A percentile compares a stretch with the other conserved stretches of the same genome.
Conservation (phyloP, 2,329 filamentous ascomycete species). For the Penicillium sp. region DNA sequence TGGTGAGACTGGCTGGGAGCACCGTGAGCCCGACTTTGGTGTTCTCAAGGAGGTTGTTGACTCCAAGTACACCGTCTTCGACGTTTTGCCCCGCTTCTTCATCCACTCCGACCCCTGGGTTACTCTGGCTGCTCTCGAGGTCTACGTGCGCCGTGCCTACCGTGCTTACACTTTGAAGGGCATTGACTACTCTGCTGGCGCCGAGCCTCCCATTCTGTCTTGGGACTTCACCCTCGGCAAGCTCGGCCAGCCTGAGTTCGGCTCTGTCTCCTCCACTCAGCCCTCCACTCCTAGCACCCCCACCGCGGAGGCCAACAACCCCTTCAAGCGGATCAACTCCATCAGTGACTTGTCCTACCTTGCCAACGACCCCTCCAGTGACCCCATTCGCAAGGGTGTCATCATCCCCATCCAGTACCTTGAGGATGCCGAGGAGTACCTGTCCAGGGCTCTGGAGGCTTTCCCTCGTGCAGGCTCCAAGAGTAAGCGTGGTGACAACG, state of each 20-base stretch:
- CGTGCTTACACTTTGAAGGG: constrained; percentile 90
- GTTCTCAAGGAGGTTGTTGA: constrained; percentile 97
- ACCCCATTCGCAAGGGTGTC: constrained; percentile 86
- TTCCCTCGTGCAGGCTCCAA: constrained; percentile 64
- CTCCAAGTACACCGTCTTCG: constrained; percentile 97
- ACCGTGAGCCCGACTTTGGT: constrained; percentile 86
- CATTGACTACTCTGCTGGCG: constrained; percentile 80
- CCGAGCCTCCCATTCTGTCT: constrained; percentile 71
- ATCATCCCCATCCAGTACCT: constrained; percentile 92
- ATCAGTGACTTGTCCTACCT: constrained; percentile 97
- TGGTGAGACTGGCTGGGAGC: constrained; percentile 95
- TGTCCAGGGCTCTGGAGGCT: constrained; percentile 80
- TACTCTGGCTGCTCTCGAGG: constrained; percentile 86
- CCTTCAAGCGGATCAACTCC: constrained; percentile 83
- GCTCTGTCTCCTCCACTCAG: constrained; percentile 71
- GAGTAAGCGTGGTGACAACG: constrained; percentile 59
- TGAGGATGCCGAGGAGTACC: constrained; percentile 87
- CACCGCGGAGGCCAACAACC: constrained; percentile 58
- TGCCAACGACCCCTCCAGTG: constrained; percentile 65
- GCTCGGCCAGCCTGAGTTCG: constrained; percentile 88
- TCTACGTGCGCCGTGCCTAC: constrained; percentile 95
- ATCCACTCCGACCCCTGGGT: constrained; percentile 94
- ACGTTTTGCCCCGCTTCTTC: constrained; percentile 94
- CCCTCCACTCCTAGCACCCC: constrained; percentile 84
- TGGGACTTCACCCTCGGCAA: constrained; percentile 98